phyloP scores from a whole-genome alignment of 2,329 filamentous ascomycete species.

The Tympanopsis confertula region DNA sequence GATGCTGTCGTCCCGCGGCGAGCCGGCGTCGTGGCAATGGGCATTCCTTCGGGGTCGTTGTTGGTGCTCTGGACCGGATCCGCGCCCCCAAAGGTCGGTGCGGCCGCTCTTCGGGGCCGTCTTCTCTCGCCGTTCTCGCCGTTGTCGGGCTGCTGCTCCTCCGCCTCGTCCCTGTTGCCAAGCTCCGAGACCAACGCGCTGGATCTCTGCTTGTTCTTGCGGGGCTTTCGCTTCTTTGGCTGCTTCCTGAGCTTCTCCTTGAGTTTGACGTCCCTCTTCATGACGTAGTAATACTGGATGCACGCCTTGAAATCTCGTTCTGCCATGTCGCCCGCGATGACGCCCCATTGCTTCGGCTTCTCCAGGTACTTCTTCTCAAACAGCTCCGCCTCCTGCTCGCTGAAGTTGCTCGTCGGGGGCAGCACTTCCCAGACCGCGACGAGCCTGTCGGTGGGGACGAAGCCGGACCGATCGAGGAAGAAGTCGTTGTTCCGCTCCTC shows the following conservation, averaged over 20 bases:
- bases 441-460: slow-evolving; percentile 52
- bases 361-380: slow-evolving; percentile 69
- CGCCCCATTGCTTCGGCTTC: slow-evolving; percentile 72
- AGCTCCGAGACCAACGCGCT: slow-evolving; percentile 57
- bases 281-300: slow-evolving; percentile 78
- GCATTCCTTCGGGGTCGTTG: slow-evolving; percentile 47
- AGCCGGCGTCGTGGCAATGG: slow-evolving; percentile 43
- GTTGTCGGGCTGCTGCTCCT: slow-evolving; percentile 40
- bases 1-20: slow-evolving; percentile 29
- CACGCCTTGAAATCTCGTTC: slow-evolving; percentile 65
- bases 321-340: slow-evolving; percentile 57
- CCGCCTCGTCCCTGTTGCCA: slow-evolving; percentile 45
- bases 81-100: slow-evolving; percentile 62
- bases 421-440: slow-evolving; percentile 62
- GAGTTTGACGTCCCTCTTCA: slow-evolving; percentile 63
- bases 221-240: slow-evolving; percentile 45
- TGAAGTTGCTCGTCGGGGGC: slow-evolving; percentile 65
- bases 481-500: slow-evolving; percentile 44
- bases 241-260: slow-evolving; percentile 65
- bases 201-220: slow-evolving; percentile 43
- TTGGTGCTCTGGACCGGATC: slow-evolving; percentile 24
- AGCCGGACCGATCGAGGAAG: slow-evolving; percentile 56
- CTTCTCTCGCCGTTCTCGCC: slow-evolving; percentile 49
- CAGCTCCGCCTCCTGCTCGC: slow-evolving; percentile 52
- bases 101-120: slow-evolving; percentile 51